Evolutionary conservation across 73 alveolate species (phyloP), one percentile per base, ranked within the genome.

Genomic region (Blepharisma stoltei): DNA sequence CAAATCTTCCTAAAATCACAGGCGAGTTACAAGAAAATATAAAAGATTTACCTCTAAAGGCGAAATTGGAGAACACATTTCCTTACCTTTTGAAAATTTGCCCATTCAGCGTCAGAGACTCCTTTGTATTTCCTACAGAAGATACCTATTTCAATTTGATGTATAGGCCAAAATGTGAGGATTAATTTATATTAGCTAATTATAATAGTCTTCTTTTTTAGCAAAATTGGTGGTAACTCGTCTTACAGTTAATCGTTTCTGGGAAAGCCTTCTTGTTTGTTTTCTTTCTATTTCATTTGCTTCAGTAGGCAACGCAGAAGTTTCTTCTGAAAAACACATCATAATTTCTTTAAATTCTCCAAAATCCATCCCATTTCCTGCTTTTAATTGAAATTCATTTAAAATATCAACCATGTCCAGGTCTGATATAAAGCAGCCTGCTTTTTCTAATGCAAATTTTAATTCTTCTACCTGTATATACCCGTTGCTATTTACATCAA

Each of bases 401-500:
- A 60, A 14, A 25, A 60, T 25, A 14, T 60, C 73, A 1, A 14
- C 73, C 14, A 60, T 25, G 14, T 60, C 73, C 14, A 8, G 0
- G 23, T 60, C 73, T 14, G 18, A 14, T 25, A 60, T 60, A 38
- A 8, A 8, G 23, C 37, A 60, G 2, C 73, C 73, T 5, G 73
- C 14, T 25, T 60, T 60, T 60, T 60, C 73, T 25, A 60, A 9
- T 14, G 23, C 73, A 60, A 14, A 60, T 25, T 25, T 60, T 9
- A 60, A 9, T 60, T 60, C 73, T 25, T 60, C 73, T 14, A 60
- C 23, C 18, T 14, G 14, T 0, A 60, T 60, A n/a, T 20, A 9
- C 2, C 73, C 73, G 5, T 60, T 60, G 23, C 5, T 38, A 60
- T 60, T 38, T 9, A 60, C n/a, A 25, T 60, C 73, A 67, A 82